phyloP scores from a whole-genome alignment of 495 filamentous ascomycete genomes.

The Xylaria palmicola region DNA sequence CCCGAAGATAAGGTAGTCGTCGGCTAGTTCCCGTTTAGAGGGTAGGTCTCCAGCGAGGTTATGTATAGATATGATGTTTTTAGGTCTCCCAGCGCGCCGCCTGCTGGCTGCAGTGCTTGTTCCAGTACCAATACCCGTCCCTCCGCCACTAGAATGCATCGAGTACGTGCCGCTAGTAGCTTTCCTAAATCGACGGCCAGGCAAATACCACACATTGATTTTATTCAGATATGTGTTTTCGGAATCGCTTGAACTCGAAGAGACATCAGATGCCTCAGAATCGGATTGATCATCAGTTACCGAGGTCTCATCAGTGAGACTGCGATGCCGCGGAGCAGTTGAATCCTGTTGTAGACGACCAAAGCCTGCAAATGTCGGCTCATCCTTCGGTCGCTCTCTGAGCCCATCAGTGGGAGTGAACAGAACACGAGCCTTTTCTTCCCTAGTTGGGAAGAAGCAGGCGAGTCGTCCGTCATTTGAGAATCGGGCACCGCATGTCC shows the following conservation, averaged over 20 bases:
- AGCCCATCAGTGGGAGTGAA: conserved; percentile 59
- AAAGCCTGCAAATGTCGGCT: conserved; percentile 82
- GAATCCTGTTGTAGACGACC: conserved; percentile 64
- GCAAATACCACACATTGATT: conserved; percentile 46
- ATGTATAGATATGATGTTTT: conserved; percentile 66
- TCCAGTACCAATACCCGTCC: conserved; percentile 52
- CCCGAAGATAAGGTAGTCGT: conserved; percentile 80
- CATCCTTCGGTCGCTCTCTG: conserved; percentile 60
- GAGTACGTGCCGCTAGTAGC: conserved; percentile 48
- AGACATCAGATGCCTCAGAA: conserved; percentile 66
- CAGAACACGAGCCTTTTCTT: conserved; percentile 63
- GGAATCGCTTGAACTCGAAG: conserved; percentile 66
- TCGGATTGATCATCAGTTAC: conserved; percentile 46
- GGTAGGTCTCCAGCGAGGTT: conserved; percentile 67
- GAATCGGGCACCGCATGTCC: conserved; percentile 74
- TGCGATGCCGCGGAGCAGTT: conserved; percentile 44
- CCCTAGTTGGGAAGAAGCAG: conserved; percentile 84
- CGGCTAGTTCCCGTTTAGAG: conserved; percentile 71
- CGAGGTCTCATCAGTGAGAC: conserved; percentile 52
- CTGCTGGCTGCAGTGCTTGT: conserved; percentile 49
- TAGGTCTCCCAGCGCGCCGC: conserved; percentile 42
- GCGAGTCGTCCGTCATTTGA: conserved; percentile 74
- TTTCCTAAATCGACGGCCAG: conserved; percentile 43
- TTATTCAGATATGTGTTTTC: conserved; percentile 63
- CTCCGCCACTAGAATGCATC: conserved; percentile 50